Percentiles rank a stretch among this genome's conserved stretches.
phyloP scores from a whole-genome alignment of 2,329 filamentous ascomycete species.

The Zasmidium cellare region DNA sequence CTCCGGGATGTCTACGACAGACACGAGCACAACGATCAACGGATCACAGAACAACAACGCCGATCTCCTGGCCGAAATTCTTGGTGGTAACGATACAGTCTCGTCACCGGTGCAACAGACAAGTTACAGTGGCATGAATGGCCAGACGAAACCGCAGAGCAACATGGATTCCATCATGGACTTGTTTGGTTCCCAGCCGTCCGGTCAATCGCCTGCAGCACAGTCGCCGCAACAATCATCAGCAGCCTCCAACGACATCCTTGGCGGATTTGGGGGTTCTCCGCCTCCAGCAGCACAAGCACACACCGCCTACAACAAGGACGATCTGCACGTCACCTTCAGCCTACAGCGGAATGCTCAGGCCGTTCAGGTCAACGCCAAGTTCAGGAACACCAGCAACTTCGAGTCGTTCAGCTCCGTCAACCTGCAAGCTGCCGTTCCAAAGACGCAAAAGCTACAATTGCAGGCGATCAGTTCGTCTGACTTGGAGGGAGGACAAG shows the following conservation, averaged over 20 bases:
- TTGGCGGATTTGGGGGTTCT: slow-evolving; percentile 48
- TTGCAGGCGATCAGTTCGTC: slow-evolving; percentile 83
- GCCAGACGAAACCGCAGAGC: slow-evolving; percentile 26
- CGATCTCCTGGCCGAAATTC: slow-evolving; percentile 87
- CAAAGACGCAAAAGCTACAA: slow-evolving; percentile 93
- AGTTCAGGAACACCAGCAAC: slow-evolving; percentile 69
- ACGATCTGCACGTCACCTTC: slow-evolving; percentile 78
- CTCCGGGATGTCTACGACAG: slow-evolving; percentile 53
- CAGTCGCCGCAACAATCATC: slow-evolving; percentile 37
- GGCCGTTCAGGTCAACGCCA: slow-evolving; percentile 76
- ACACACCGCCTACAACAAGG: slow-evolving; percentile 80
- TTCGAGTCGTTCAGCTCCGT: slow-evolving; percentile 69
- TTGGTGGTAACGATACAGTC: slow-evolving; percentile 66
- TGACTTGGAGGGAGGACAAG: slow-evolving; percentile 72
- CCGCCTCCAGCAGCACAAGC: slow-evolving; percentile 49
- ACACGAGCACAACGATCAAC: slow-evolving; percentile 56
- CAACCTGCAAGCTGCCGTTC: slow-evolving; percentile 89
- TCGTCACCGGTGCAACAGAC: slow-evolving; percentile 49
- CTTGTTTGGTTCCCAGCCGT: slow-evolving; percentile 63
- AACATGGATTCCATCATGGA: slow-evolving; percentile 77
- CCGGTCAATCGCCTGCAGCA: slow-evolving; percentile 24
- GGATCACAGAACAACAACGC: slow-evolving; percentile 69
- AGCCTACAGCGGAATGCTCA: slow-evolving; percentile 81
- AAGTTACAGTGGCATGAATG: slow-evolving; percentile 29
- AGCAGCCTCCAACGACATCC: slow-evolving; percentile 41